These are phyloP conservation scores for Amphichorda felina DNA, from an alignment of 2,329 filamentous ascomycete species.

Conservation along the genomic window DNA sequence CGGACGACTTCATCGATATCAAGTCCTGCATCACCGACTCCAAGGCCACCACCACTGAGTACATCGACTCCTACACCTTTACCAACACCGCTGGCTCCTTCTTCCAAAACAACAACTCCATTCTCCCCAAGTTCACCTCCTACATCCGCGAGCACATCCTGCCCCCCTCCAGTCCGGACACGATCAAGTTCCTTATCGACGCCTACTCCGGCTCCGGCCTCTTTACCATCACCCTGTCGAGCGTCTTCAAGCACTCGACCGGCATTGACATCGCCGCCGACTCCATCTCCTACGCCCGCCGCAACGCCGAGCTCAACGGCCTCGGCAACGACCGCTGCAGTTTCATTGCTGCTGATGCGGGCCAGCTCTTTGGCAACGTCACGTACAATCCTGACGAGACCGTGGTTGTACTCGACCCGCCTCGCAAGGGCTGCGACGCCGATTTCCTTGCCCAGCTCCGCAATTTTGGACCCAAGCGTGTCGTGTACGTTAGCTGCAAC, in stretches of 20 bases:
- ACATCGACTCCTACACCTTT: slow-evolving; percentile 75
- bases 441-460: slow-evolving; percentile 75
- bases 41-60: slow-evolving; percentile 76
- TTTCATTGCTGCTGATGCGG: slow-evolving; percentile 85
- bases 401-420: slow-evolving; percentile 91
- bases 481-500: slow-evolving; percentile 95
- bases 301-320: slow-evolving; percentile 69
- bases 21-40: slow-evolving; percentile 85
- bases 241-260: slow-evolving; percentile 70
- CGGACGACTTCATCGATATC: slow-evolving; percentile 50
- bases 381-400: slow-evolving; percentile 68
- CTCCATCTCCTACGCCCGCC: slow-evolving; percentile 66
- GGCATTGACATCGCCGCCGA: slow-evolving; percentile 82
- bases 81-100: slow-evolving; percentile 88
- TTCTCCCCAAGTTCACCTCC: slow-evolving; percentile 73
- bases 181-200: slow-evolving; percentile 72
- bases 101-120: slow-evolving; percentile 99
- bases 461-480: slow-evolving; percentile 60
- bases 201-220: slow-evolving; percentile 96
- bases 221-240: slow-evolving; percentile 88
- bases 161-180: slow-evolving; percentile 24
- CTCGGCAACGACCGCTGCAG: slow-evolving; percentile 55
- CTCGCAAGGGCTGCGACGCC: slow-evolving; percentile 85
- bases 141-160: slow-evolving; percentile 77
- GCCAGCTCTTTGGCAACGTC: slow-evolving; percentile 67